Percentiles rank a stretch among this genome's conserved stretches.
Evolutionary conservation across 306 rosid genomes (phyloP).

Genomic region (Boehmeria nivea): DNA sequence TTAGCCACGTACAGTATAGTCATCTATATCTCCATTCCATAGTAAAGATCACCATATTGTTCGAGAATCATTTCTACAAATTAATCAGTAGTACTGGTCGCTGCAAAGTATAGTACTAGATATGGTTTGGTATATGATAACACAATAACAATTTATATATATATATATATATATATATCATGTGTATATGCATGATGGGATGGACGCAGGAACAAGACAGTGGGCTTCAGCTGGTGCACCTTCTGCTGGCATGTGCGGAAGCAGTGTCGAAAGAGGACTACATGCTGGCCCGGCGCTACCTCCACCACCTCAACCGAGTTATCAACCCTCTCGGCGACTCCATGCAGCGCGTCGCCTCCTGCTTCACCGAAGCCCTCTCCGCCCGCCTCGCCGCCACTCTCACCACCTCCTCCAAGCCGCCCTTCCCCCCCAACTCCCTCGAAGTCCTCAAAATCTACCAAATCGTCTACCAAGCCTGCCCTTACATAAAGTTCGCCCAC

Average conservation of each 20-base stretch:
- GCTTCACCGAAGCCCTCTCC: slow-evolving; percentile 72
- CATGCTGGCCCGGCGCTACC: slow-evolving; percentile 75
- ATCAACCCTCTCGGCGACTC: slow-evolving; percentile 79
- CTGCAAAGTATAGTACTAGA: no score
- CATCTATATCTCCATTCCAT: no score
- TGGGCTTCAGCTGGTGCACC: slow-evolving; percentile 91
- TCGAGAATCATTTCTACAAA: no score
- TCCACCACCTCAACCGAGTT: slow-evolving; percentile 67
- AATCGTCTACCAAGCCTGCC: slow-evolving; percentile 90
- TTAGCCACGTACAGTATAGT: no score
- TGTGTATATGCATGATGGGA: background rate
- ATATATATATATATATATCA: no score
- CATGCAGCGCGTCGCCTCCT: slow-evolving; percentile 85
- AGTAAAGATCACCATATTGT: no score
- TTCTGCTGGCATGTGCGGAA: slow-evolving; percentile 86
- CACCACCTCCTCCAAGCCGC: slow-evolving; percentile 17
- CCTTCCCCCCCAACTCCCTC: slow-evolving; percentile 55
- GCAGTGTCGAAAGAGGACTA: slow-evolving; percentile 87
- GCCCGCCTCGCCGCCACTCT: slow-evolving; percentile 70
- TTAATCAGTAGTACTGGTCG: no score
- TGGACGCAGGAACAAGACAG: slow-evolving; percentile 89
- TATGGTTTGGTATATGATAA: no score
- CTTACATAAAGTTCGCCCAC: slow-evolving; percentile 82
- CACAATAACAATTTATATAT: no score
- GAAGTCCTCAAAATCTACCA: slow-evolving; percentile 85